Percentiles rank a stretch among this genome's conserved stretches.
Evolutionary conservation across 139 green algal genomes (phyloP).

Genomic region (Astrephomene gubernaculifera): DNA sequence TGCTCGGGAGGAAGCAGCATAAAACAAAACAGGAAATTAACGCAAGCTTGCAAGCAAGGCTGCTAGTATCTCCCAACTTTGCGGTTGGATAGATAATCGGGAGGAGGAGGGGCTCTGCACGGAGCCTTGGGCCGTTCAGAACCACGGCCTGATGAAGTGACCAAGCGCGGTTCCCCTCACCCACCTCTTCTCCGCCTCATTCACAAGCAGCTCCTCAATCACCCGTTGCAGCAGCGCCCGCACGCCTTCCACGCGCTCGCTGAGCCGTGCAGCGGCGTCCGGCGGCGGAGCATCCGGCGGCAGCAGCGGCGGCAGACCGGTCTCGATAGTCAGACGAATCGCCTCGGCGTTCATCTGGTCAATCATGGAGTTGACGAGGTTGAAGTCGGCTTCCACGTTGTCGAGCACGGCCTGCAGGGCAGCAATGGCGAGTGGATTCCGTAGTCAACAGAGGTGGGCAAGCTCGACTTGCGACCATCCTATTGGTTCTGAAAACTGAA

Average conservation of each 20-base stretch:
- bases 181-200: conserved; percentile 29
- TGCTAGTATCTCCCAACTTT: too few relatives aligned
- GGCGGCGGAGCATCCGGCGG: conserved; percentile 7
- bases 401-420: conserved; percentile 44
- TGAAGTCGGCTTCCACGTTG: conserved; percentile 53
- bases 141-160: too few relatives aligned
- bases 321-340: background rate
- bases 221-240: conserved; percentile 34
- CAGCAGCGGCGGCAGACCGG: conserved; percentile 17
- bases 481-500: too few relatives aligned
- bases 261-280: conserved; percentile 20
- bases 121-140: too few relatives aligned
- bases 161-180: background rate
- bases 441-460: too few relatives aligned
- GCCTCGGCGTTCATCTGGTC: conserved; percentile 41
- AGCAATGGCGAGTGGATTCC: background rate
- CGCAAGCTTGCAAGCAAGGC: too few relatives aligned
- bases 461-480: too few relatives aligned
- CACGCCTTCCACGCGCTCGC: conserved; percentile 37
- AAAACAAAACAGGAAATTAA: too few relatives aligned
- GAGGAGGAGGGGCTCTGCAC: too few relatives aligned
- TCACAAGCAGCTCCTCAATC: conserved; percentile 42
- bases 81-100: too few relatives aligned
- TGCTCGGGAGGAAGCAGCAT: too few relatives aligned
- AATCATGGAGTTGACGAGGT: conserved; percentile 48